phyloP scores from a whole-genome alignment of 768 basidiomycete species.

The Rickenella mellea region DNA sequence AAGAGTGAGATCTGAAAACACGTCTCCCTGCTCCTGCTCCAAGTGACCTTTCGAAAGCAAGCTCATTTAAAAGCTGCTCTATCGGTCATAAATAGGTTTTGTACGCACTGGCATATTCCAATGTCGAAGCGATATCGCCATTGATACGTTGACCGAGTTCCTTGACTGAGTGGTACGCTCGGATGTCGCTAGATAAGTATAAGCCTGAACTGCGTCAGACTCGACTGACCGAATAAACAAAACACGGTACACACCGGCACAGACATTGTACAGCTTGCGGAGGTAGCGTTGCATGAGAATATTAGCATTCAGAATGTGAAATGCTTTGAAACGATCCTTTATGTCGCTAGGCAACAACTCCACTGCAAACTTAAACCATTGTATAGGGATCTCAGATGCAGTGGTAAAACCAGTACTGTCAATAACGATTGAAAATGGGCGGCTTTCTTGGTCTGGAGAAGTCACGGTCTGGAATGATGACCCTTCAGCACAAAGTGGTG shows the following conservation, averaged over 20 bases:
- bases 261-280: conserved; percentile 67
- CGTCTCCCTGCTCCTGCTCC: conserved; percentile 47
- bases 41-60: conserved; percentile 34
- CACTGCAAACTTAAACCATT: conserved; percentile 71
- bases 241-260: conserved; percentile 28
- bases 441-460: conserved; percentile 34
- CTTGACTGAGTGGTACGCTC: neutral
- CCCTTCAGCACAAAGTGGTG: neutral
- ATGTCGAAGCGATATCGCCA: neutral
- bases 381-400: conserved; percentile 68
- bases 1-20: conserved; percentile 59
- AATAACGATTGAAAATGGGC: conserved; percentile 60
- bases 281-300: conserved; percentile 62
- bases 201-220: neutral
- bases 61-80: neutral
- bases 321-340: conserved; percentile 45
- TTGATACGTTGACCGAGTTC: neutral
- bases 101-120: neutral
- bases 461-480: conserved; percentile 36
- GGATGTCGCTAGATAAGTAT: neutral
- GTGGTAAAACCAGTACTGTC: conserved; percentile 76
- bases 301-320: conserved; percentile 71
- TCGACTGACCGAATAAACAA: neutral
- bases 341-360: conserved; percentile 69
- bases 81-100: neutral